Evolutionary conservation across 2,329 filamentous ascomycete genomes (phyloP).

Genomic region (Monilinia fructicola): DNA sequence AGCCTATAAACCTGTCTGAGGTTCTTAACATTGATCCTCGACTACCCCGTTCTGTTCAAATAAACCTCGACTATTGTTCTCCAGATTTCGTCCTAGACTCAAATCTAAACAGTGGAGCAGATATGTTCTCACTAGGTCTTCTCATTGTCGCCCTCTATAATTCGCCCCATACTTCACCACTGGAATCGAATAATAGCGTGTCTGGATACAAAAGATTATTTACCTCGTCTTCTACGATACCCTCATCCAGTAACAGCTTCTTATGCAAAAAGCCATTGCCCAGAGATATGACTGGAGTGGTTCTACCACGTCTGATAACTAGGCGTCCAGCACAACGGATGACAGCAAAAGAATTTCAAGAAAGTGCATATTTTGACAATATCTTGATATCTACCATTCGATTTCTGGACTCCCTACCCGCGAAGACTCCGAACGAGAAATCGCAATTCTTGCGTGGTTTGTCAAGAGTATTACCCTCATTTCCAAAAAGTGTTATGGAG

Average conservation of each 20-base stretch:
- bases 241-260: slow-evolving; percentile 79
- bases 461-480: slow-evolving; percentile 82
- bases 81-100: slow-evolving; percentile 93
- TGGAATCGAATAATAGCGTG: slow-evolving; percentile 77
- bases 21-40: slow-evolving; percentile 82
- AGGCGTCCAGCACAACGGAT: slow-evolving; percentile 83
- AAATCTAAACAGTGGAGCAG: slow-evolving; percentile 77
- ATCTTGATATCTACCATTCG: slow-evolving; percentile 94
- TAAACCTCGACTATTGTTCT: slow-evolving; percentile 90
- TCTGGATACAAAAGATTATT: slow-evolving; percentile 86
- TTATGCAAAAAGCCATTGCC: slow-evolving; percentile 77
- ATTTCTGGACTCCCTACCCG: slow-evolving; percentile 86
- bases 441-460: slow-evolving; percentile 87
- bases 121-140: slow-evolving; percentile 92
- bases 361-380: slow-evolving; percentile 96
- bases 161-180: slow-evolving; percentile 83
- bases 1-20: slow-evolving; percentile 79
- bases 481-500: slow-evolving; percentile 89
- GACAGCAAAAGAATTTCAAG: slow-evolving; percentile 86
- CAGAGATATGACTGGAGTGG: slow-evolving; percentile 69
- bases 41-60: slow-evolving; percentile 76
- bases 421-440: slow-evolving; percentile 90
- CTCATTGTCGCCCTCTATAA: slow-evolving; percentile 90
- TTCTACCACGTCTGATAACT: slow-evolving; percentile 84
- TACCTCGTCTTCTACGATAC: slow-evolving; percentile 72